These are phyloP conservation scores for Jamesozyma piceae DNA, from an alignment of 805 yeast species.

Conservation along the genomic window DNA sequence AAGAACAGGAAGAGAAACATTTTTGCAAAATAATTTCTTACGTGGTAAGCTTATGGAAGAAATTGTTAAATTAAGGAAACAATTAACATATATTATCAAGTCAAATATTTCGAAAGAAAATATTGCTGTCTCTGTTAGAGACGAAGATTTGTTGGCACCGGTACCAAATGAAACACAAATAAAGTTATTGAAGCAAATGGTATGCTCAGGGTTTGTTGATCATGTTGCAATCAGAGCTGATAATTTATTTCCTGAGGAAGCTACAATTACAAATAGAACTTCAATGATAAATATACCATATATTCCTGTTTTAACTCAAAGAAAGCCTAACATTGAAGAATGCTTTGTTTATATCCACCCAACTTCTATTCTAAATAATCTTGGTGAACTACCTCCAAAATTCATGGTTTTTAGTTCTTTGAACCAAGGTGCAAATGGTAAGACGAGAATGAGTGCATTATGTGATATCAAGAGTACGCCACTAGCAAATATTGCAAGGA, in stretches of 20 bases:
- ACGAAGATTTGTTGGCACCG: constrained; percentile 42
- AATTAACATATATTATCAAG: constrained; percentile 66
- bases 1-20: constrained; percentile 34
- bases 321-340: constrained; percentile 36
- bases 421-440: constrained; percentile 43
- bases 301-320: constrained; percentile 40
- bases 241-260: constrained; percentile 49
- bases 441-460: constrained; percentile 60
- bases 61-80: constrained; percentile 69
- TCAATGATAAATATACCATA: constrained; percentile 57
- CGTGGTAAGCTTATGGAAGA: constrained; percentile 81
- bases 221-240: constrained; percentile 84
- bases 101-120: constrained; percentile 51
- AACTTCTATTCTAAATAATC: constrained; percentile 47
- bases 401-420: constrained; percentile 67
- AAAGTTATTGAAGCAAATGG: constrained; percentile 78
- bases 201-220: constrained; percentile 87
- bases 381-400: constrained; percentile 69
- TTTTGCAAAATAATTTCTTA: constrained; percentile 54
- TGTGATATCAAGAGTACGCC: constrained; percentile 70
- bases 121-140: constrained; percentile 40
- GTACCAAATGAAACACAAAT: constrained; percentile 65
- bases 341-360: constrained; percentile 72
- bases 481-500: constrained; percentile 65
- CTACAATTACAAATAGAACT: constrained; percentile 48